Base-by-base conservation (phyloP, 2,329 filamentous ascomycete genomes). In the Zasmidium angulare region DNA sequence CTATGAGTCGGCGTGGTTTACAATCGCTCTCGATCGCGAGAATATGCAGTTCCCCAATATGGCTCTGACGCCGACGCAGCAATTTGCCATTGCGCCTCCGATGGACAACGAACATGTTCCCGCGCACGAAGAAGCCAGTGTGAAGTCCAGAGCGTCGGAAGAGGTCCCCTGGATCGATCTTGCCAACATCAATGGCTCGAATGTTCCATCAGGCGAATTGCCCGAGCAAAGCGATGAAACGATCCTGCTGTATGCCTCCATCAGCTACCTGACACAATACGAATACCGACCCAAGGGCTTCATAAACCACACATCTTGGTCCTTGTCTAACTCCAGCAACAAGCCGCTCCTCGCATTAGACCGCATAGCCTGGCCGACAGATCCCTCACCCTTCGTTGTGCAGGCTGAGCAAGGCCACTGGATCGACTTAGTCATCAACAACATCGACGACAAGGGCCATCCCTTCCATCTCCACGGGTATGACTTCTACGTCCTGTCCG, bases 361-460 rank as follows among this genome's bases (percentile, higher is more conserved):
- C 17, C 22, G 26, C 10, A 26, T 23, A 19, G 46, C 21, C 2
- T 47, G 56, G 56, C 52, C 56, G 10, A 46, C 17, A 7, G 77
- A 80, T 52, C 55, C 64, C 2, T 75, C 78, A 48, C 75, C 80
- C 46, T 68, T 80, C 73, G 2, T 68, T 72, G 53, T 68, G 67
- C 2, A 70, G 69, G 1, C 71, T 65, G 2, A 60, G 62, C 4
- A 50, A 36, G 56, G 24, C 12, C 21, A 54, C 2, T 81, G 79
- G 78, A 69, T 81, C 0, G 78, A 81, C 59, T 59, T 81, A 0
- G 71, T 80, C 2, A 69, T 82, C 56, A 82, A 82, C 61, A 82
- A 82, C 55, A 68, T 81, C n/a, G 79, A 82, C 56, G 78, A 81
- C 26, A 76, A 75, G 3, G 70, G 76, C 0, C 79, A 82, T 63